phyloP scores from a whole-genome alignment of 1,284 basidiomycete genomes.

The Pterulicium gracile region DNA sequence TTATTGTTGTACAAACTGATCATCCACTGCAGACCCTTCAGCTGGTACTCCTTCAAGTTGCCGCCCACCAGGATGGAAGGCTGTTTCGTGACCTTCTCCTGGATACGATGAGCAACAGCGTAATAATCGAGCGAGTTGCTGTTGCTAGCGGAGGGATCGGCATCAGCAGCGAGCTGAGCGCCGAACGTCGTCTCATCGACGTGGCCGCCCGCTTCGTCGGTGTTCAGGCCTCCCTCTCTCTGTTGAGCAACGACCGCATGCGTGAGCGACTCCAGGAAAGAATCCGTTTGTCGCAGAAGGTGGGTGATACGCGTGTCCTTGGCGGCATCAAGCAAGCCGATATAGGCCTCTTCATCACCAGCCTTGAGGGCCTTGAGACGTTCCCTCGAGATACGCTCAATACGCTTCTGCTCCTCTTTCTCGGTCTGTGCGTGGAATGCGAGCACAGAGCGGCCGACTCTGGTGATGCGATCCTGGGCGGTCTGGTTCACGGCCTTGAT shows the following conservation, averaged over 20 bases:
- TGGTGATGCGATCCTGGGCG: slow-evolving; percentile 69
- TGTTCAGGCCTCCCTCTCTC: slow-evolving; percentile 69
- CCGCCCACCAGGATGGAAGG: slow-evolving; percentile 77
- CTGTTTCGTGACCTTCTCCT: slow-evolving; percentile 82
- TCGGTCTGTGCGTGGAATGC: slow-evolving; percentile 86
- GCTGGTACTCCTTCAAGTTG: slow-evolving; percentile 86
- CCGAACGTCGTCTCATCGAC: slow-evolving; percentile 82
- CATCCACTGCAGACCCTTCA: slow-evolving; percentile 96
- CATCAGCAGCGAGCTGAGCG: slow-evolving; percentile 59
- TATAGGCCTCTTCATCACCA: slow-evolving; percentile 98
- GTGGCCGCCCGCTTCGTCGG: neutral
- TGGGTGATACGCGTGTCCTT: slow-evolving; percentile 99
- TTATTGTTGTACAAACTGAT: slow-evolving; percentile 98
- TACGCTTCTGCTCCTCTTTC: slow-evolving; percentile 97
- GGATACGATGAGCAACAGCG: slow-evolving; percentile 88
- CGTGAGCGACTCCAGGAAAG: slow-evolving; percentile 91
- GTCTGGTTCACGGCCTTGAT: slow-evolving; percentile 53
- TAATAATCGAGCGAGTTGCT: slow-evolving; percentile 94
- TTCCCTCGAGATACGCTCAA: slow-evolving; percentile 95
- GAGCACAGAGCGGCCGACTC: slow-evolving; percentile 80
- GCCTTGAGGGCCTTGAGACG: slow-evolving; percentile 97
- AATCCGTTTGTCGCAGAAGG: slow-evolving; percentile 88
- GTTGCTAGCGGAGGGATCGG: slow-evolving; percentile 50
- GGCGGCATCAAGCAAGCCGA: slow-evolving; percentile 98
- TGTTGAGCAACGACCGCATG: slow-evolving; percentile 94